Evolutionary conservation across 495 filamentous ascomycete species (phyloP), one percentile per base, ranked within the genome.

Genomic region (Parathielavia appendiculata): DNA sequence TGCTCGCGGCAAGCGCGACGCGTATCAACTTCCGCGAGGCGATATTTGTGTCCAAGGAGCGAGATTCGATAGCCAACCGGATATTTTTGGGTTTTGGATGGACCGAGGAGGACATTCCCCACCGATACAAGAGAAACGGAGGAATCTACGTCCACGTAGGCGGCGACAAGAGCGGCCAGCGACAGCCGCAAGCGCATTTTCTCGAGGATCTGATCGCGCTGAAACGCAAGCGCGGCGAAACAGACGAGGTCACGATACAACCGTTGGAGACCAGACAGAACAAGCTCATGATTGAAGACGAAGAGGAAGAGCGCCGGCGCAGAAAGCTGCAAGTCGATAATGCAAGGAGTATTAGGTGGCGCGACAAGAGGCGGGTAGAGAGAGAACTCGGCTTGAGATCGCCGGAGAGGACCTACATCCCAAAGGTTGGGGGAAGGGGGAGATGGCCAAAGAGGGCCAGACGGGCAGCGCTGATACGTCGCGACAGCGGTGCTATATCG

Each of bases 1-100:
- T 90, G 7, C 66, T 92, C 14, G 83, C 80, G 14, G 81, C 84
- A 38, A 84, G 82, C 63, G 67, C 74, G 49, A 60, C 71, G 14
- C 66, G 80, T 14, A 73, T 83, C 59, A 72, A 73, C 44, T 76
- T 76, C 22, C 73, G 54, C 7, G 66, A 72, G 22, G 61, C 68
- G 7, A 63, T 51, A 4, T 35, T 69, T 16, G 45, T 52, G 13
- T 54, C 59, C 0, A 61, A 63, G 49, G 46, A 61, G 2, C 45
- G 58, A 12, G 51, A 38, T 13, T 5, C 11, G 13, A 39, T 23
- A 8, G 14, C 30, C 8, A 54, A 52, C 16, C n/a, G n/a, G 16
- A 13, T 36, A 8, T 41, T 54, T 8, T 14, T 41, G 13, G 51
- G 51, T 0, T 32, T 40, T 12, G 51, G 50, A 22, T 39, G 54